Conservation (phyloP, 495 filamentous ascomycete genomes). For the Neurospora intermedia region DNA sequence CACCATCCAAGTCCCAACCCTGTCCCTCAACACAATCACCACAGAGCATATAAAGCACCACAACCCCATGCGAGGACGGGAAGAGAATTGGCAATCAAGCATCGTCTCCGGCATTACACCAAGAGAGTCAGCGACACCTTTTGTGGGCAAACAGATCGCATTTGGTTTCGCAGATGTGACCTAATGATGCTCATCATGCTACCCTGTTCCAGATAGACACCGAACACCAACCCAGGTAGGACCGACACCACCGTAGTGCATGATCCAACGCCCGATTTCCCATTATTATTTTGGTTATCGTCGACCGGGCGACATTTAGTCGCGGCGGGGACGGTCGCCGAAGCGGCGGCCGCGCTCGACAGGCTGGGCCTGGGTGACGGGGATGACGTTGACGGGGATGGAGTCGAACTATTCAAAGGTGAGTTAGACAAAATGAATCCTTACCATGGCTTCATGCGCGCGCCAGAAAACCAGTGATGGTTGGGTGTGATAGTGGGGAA, state of each 20-base stretch:
- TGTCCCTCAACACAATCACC: background rate
- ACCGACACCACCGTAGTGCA: background rate
- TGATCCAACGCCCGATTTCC: background rate
- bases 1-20: background rate
- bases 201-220: constrained; percentile 36
- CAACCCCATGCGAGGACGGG: constrained; percentile 5
- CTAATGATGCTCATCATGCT: constrained; percentile 39
- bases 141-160: constrained; percentile 48
- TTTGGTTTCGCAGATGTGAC: constrained; percentile 25
- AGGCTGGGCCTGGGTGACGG: constrained; percentile 78
- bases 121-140: constrained; percentile 85
- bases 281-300: constrained; percentile 5
- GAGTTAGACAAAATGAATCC: background rate
- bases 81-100: constrained; percentile 81
- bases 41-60: background rate
- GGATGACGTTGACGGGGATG: constrained; percentile 88
- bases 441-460: background rate
- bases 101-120: constrained; percentile 48
- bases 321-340: constrained; percentile 36
- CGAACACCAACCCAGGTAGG: constrained; percentile 20
- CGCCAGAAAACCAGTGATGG: background rate
- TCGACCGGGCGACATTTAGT: constrained; percentile 23
- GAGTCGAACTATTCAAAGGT: constrained; percentile 92
- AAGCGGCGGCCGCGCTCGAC: constrained; percentile 60
- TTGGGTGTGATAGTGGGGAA: background rate